Evolutionary conservation across 2,329 filamentous ascomycete species (phyloP), one percentile per base, ranked within the genome.

Genomic region (Ceratocystis variospora): DNA sequence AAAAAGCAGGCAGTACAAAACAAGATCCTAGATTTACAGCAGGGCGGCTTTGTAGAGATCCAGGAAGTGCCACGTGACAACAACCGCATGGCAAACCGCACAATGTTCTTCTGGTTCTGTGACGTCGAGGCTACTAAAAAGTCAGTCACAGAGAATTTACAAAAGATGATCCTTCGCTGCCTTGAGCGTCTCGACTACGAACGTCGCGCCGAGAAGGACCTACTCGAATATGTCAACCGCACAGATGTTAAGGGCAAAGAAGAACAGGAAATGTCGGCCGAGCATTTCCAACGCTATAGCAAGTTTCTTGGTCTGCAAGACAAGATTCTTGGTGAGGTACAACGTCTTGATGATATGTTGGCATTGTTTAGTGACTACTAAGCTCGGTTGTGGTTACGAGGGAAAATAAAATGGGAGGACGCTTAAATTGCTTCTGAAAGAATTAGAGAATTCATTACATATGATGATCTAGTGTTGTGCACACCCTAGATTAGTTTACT

Each of bases 11-110:
- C 96, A 64, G 84, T 97, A 28, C 89, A 94, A 61, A 85, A 87
- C 67, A 88, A 91, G 69, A 87, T 97, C 75, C 87, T 89, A 15
- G 85, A 87, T 69, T 89, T 99, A 81, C 89, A 96, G 71, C 86
- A 90, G 74, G 85, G 86, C 19, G 93, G 94, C 1, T 87, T 94
- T 68, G 85, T 96, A 12, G 90, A 97, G 70, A 84, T 96, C 5
- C 94, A 99, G 74, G 94, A 99, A 77, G 87, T 99, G 0, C 94
- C 94, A 0, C 89, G 89, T 70, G 93, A 97, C 72, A 87, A 87
- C 70, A 87, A 86, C 69, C 87, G 91, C 44, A 83, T 88, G 71
- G 89, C 92, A 0, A 89, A 87, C 69, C 85, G 90, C 64, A 96
- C 91, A 0, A 82, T 96, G 28, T 97, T 92, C 74, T 83, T 97